Base-by-base conservation (phyloP, 768 basidiomycete genomes). In the Hygrocybe coccinea region DNA sequence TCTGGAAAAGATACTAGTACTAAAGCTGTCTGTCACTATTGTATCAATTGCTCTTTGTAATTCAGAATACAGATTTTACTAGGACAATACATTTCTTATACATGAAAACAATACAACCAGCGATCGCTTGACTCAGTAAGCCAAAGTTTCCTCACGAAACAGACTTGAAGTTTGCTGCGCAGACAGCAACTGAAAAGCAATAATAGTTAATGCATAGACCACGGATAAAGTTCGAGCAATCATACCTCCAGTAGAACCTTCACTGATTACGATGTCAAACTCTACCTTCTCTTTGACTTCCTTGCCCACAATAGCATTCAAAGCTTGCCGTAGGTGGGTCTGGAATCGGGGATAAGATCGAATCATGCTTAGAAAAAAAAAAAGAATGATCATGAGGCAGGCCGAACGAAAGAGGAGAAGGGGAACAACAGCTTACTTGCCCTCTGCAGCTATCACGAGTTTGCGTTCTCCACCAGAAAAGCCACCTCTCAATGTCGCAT, bases 281-380 rank as follows among this genome's bases (percentile, higher is more conserved):
- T 79, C 72, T 1, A 88, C 77, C 33, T 77, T 71, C 62, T 78
- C 69, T 71, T 87, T 84, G 21, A 81, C 79, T 34, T 83, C 80
- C 17, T 76, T 69, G 1, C 88, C 88, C 6, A 90, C 74, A 29
- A 89, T 61, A 9, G 67, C 65, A 11, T 76, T 70, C 41, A 90
- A 63, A 1, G 86, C 77, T 11, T 76, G 76, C 14, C 85, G 74
- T 53, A 88, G 68, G 19, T 74, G 71, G 10, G 74, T 67, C 60
- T 86, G 78, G 65, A 88, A 90, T 55, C 73, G 68, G 1, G 89
- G 88, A 65, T 90, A 86, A 61, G 84, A 83, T n/a, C 19, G 12
- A 48, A 33, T 33, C 46, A 48, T 48, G 12, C 46, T 48, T 12
- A 35, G n/a, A n/a, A 25, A 17, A 10, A 29, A 17, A 34, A 52